These are phyloP conservation scores for Orbilia blumenaviensis DNA, from an alignment of 2,329 filamentous ascomycete species.

Conservation along the genomic window DNA sequence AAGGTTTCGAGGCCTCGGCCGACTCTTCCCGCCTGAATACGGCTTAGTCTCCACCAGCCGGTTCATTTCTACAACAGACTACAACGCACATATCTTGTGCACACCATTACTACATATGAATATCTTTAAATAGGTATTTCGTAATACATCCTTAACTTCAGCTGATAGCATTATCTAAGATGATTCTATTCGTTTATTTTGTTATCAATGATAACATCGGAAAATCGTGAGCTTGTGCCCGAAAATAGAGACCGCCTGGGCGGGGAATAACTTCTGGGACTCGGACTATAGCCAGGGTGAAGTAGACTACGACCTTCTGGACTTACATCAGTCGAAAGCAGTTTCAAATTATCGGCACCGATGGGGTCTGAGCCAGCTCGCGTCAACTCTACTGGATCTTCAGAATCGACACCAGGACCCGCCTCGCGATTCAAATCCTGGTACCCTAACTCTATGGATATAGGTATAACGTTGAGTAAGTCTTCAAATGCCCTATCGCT, in stretches of 20 bases:
- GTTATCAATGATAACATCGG: not conserved
- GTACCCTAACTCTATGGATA: not conserved
- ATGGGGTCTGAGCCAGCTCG: not conserved
- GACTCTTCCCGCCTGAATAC: not conserved
- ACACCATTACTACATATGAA: too few relatives aligned
- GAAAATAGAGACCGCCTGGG: slow-evolving; percentile 19
- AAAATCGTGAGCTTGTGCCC: not conserved
- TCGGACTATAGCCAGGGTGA: not conserved
- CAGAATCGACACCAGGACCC: not conserved
- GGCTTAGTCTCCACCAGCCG: not conserved
- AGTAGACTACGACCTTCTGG: slow-evolving; percentile 2
- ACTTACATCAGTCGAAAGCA: slow-evolving; percentile 31
- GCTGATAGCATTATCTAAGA: not conserved
- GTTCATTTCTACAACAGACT: not conserved
- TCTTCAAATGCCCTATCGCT: not conserved
- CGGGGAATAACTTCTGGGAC: not conserved
- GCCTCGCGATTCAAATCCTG: too few relatives aligned
- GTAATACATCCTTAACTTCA: too few relatives aligned
- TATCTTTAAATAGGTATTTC: too few relatives aligned
- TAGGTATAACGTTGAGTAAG: not conserved
- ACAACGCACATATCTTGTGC: too few relatives aligned
- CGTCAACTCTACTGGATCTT: not conserved
- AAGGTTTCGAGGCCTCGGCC: slow-evolving; percentile 1
- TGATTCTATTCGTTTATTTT: not conserved
- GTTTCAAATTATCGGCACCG: not conserved